Percentiles rank a stretch among this genome's conserved stretches.
These are phyloP conservation scores for Aspergillus diversus DNA, from an alignment of 495 filamentous ascomycete species.

Conservation along the genomic window DNA sequence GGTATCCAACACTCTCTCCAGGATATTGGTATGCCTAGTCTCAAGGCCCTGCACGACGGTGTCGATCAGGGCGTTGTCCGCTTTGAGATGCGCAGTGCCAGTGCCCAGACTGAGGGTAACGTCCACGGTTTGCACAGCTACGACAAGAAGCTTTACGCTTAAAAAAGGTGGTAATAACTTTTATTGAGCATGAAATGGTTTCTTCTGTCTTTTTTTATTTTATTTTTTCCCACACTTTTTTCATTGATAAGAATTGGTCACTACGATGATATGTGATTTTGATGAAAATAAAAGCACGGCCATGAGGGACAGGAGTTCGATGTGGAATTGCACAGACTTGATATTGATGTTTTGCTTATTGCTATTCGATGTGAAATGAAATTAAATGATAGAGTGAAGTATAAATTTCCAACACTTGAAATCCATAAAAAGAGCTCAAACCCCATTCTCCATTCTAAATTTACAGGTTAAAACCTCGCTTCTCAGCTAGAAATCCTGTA, in stretches of 20 bases:
- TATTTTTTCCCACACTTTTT: slow-evolving; percentile 24
- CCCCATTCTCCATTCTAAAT: too few relatives aligned
- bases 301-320: slow-evolving; percentile 39
- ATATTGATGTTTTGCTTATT: slow-evolving; percentile 11
- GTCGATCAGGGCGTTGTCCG: slow-evolving; percentile 78
- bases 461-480: too few relatives aligned
- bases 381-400: slow-evolving; percentile 1
- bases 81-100: slow-evolving; percentile 92
- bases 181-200: slow-evolving; percentile 1
- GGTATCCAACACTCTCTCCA: slow-evolving; percentile 97
- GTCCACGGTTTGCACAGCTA: slow-evolving; percentile 96
- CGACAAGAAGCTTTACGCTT: slow-evolving; percentile 99
- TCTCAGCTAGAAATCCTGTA: too few relatives aligned
- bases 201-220: slow-evolving; percentile 17
- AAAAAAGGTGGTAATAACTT: slow-evolving; percentile 32
- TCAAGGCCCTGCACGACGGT: slow-evolving; percentile 72
- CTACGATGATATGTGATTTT: slow-evolving; percentile 36
- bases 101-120: slow-evolving; percentile 92
- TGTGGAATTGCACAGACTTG: slow-evolving; percentile 14
- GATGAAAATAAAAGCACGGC: slow-evolving; percentile 43
- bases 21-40: slow-evolving; percentile 84
- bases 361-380: slow-evolving; percentile 15
- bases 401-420: too few relatives aligned
- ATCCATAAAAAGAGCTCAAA: too few relatives aligned
- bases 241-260: slow-evolving; percentile 31